Conservation (phyloP, 2,329 filamentous ascomycete species). For the Aureobasidium namibiae region DNA sequence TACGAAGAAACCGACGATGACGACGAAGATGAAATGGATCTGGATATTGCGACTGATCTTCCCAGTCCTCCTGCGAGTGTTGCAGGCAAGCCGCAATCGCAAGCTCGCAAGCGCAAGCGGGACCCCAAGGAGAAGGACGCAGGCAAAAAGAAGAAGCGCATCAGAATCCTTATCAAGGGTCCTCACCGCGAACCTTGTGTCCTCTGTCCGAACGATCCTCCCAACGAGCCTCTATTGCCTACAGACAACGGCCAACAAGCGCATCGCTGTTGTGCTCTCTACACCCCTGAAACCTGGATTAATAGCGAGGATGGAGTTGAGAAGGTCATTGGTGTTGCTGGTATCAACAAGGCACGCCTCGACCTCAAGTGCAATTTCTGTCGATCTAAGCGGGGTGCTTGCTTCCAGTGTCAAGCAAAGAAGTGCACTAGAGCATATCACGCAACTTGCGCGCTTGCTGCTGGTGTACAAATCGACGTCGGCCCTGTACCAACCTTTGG, state of each 20-base stretch:
- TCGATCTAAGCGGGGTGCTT: conserved; percentile 87
- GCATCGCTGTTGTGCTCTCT: conserved; percentile 81
- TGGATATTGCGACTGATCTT: conserved; percentile 51
- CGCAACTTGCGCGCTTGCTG: conserved; percentile 84
- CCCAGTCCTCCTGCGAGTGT: conserved; percentile 72
- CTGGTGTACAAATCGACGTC: conserved; percentile 84
- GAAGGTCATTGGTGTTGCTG: conserved; percentile 66
- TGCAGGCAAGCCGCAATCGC: conserved; percentile 50
- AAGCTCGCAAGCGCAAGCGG: conserved; percentile 60
- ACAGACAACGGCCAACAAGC: conserved; percentile 84
- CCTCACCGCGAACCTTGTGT: conserved; percentile 74
- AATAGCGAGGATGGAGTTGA: conserved; percentile 58
- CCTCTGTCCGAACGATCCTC: conserved; percentile 84
- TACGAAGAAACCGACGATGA: conserved; percentile 72
- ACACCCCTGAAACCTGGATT: conserved; percentile 87
- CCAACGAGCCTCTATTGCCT: conserved; percentile 69
- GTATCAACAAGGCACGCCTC: conserved; percentile 76
- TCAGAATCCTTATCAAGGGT: conserved; percentile 63
- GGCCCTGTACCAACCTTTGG: conserved; percentile 78
- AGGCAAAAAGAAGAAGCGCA: conserved; percentile 64
- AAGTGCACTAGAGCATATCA: conserved; percentile 93
- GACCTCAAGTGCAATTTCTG: conserved; percentile 94
- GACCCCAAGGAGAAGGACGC: conserved; percentile 39
- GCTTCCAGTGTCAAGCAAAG: conserved; percentile 92
- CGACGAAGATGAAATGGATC: conserved; percentile 47